Percentiles rank a stretch among this genome's conserved stretches.
phyloP scores from a whole-genome alignment of 1,139 yeast species.

The Geotrichum macrosporum region DNA sequence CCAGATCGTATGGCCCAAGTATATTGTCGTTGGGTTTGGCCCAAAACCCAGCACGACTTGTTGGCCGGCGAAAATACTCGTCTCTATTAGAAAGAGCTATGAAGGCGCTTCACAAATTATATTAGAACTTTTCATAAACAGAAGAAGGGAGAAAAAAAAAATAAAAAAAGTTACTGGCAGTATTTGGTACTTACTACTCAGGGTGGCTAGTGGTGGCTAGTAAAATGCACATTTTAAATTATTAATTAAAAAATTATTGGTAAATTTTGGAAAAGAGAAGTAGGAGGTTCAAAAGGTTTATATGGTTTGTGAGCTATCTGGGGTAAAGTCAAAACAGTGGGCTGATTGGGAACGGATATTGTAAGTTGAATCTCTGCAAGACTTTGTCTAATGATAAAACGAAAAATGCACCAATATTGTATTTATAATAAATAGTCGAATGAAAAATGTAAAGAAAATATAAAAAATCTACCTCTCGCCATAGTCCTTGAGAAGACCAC shows the following conservation, averaged over 20 bases:
- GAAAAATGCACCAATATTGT: too few species aligned
- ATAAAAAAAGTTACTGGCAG: neutral
- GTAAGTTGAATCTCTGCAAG: too few species aligned
- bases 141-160: neutral
- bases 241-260: neutral
- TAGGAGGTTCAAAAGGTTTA: too few species aligned
- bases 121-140: too few species aligned
- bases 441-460: neutral
- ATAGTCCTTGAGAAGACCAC: conserved; percentile 89
- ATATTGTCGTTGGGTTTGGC: conserved; percentile 42
- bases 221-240: conserved; percentile 56
- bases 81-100: conserved; percentile 68
- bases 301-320: too few species aligned
- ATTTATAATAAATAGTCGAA: neutral
- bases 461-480: conserved; percentile 18
- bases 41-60: conserved; percentile 58
- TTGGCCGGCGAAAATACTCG: conserved; percentile 71
- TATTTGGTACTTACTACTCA: conserved; percentile 46
- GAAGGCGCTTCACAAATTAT: conserved; percentile 12
- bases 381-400: too few species aligned
- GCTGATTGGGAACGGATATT: too few species aligned
- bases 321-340: too few species aligned
- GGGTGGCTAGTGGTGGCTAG: conserved; percentile 58
- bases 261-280: neutral
- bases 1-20: conserved; percentile 72